These are phyloP conservation scores for Metarhizium robertsii DNA, from an alignment of 2,329 filamentous ascomycete genomes.

Conservation along the genomic window DNA sequence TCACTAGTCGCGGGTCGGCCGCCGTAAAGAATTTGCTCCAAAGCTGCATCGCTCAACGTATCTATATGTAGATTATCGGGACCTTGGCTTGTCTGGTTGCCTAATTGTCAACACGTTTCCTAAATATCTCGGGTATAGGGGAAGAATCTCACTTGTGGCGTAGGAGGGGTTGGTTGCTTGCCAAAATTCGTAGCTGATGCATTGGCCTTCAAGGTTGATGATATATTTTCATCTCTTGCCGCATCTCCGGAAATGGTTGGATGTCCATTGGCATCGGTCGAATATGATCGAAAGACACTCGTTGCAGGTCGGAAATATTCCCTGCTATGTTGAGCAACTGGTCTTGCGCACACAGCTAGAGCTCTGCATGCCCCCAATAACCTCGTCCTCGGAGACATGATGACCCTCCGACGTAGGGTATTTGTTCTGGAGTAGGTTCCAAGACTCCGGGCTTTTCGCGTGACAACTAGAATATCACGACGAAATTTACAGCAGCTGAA, in stretches of 20 bases:
- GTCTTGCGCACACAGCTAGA: conserved; percentile 20
- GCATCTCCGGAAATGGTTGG: background rate
- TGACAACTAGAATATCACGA: conserved; percentile 1
- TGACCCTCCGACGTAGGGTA: conserved; percentile 9
- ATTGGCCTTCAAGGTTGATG: background rate
- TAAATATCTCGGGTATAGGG: background rate
- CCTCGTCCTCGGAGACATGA: conserved; percentile 24
- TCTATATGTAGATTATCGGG: conserved; percentile 10
- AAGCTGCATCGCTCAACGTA: conserved; percentile 24
- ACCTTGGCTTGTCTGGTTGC: background rate
- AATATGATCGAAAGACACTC: conserved; percentile 18
- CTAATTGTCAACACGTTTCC: conserved; percentile 1
- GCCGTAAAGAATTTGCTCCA: conserved; percentile 28
- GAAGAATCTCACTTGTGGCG: background rate
- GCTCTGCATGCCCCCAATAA: conserved; percentile 25
- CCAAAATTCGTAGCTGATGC: background rate
- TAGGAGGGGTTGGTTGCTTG: background rate
- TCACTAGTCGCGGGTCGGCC: conserved; percentile 21
- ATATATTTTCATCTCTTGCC: background rate
- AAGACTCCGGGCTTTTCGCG: background rate
- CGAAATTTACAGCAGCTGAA: conserved; percentile 4
- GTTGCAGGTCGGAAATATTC: conserved; percentile 13
- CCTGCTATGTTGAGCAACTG: conserved; percentile 13
- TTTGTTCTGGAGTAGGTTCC: background rate
- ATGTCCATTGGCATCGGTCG: conserved; percentile 18